phyloP scores from a whole-genome alignment of 768 basidiomycete species.

The Phlebiopsis flavidoalba region DNA sequence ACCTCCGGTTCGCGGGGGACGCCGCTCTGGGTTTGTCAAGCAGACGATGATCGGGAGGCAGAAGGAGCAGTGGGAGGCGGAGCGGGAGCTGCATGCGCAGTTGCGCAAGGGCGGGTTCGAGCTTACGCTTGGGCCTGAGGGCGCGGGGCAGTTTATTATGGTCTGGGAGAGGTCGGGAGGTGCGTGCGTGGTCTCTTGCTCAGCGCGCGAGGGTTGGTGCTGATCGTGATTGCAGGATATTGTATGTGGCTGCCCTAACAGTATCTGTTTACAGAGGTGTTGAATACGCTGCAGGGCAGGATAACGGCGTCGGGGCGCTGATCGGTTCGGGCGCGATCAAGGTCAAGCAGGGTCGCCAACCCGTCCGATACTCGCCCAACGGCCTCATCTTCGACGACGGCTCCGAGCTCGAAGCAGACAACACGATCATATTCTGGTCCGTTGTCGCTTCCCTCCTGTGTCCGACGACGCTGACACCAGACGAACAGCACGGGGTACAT shows the following conservation, averaged over 20 bases:
- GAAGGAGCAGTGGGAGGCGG: constrained; percentile 21
- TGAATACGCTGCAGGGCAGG: constrained; percentile 8
- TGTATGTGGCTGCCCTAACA: not conserved
- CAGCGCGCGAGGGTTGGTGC: constrained; percentile 21
- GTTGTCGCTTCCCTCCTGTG: not conserved
- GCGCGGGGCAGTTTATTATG: constrained; percentile 21
- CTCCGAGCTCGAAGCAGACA: constrained; percentile 23
- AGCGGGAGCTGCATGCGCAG: constrained; percentile 30
- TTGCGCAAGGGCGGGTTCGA: constrained; percentile 32
- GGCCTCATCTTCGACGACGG: constrained; percentile 26
- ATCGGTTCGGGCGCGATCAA: constrained; percentile 15
- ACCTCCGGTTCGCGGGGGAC: constrained; percentile 17
- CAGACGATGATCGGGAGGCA: constrained; percentile 13
- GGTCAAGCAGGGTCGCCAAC: constrained; percentile 17
- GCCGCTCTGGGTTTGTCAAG: constrained; percentile 22
- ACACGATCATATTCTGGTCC: constrained; percentile 25
- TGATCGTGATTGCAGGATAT: constrained; percentile 21
- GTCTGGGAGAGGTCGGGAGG: not conserved
- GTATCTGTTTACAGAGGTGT: not conserved
- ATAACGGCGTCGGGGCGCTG: constrained; percentile 17
- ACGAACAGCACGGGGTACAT: constrained; percentile 27
- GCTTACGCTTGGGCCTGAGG: constrained; percentile 29
- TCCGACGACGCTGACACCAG: not conserved
- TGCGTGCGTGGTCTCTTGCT: constrained; percentile 31
- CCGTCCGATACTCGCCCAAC: not conserved